These are phyloP conservation scores for Fabrea salina DNA, from an alignment of 169 alveolate genomes.

Conservation along the genomic window DNA sequence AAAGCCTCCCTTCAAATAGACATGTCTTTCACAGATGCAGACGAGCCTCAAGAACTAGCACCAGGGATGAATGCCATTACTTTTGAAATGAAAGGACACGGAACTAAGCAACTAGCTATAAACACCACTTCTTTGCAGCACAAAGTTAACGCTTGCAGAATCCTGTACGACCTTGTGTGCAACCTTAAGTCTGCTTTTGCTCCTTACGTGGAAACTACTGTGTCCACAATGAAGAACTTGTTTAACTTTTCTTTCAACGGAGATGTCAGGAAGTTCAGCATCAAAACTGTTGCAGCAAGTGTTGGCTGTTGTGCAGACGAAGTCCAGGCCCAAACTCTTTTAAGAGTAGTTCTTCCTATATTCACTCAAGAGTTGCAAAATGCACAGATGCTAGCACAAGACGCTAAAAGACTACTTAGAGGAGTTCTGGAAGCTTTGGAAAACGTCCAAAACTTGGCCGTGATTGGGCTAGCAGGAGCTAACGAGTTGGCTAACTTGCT, in stretches of 20 bases:
- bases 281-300: slow-evolving; percentile 1
- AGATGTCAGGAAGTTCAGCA: slow-evolving; percentile 20
- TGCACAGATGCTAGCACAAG: neutral
- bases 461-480: slow-evolving; percentile 8
- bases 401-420: slow-evolving; percentile 12
- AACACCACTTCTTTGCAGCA: slow-evolving; percentile 27
- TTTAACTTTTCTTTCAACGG: neutral
- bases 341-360: neutral
- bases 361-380: neutral
- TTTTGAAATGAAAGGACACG: slow-evolving; percentile 23
- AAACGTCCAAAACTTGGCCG: neutral
- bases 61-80: slow-evolving; percentile 27
- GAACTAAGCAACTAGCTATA: slow-evolving; percentile 6
- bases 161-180: slow-evolving; percentile 6
- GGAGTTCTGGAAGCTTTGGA: neutral
- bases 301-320: neutral
- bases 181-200: neutral
- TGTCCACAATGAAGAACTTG: neutral
- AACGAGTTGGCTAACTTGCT: neutral
- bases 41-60: neutral
- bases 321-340: neutral
- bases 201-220: neutral
- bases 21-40: neutral
- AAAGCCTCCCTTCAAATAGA: neutral
- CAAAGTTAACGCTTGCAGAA: slow-evolving; percentile 26